These are phyloP conservation scores for Penstemon barbatus DNA, from an alignment of 257 asterid species.

Conservation along the genomic window DNA sequence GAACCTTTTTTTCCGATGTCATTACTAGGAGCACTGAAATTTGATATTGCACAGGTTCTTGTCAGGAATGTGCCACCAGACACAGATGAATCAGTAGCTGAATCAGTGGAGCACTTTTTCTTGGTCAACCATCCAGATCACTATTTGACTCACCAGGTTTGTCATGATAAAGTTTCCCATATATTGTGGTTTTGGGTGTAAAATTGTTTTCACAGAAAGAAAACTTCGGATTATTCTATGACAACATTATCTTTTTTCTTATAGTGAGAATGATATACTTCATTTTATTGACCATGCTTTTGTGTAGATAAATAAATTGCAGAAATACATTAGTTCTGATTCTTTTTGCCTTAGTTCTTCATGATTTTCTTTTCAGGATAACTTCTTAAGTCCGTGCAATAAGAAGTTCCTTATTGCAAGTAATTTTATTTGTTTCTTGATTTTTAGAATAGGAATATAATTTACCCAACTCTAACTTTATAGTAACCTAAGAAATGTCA, in stretches of 20 bases:
- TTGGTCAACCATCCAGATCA: slow-evolving; percentile 94
- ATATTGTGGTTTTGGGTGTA: slow-evolving; percentile 7
- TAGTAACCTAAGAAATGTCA: background rate
- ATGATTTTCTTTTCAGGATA: background rate
- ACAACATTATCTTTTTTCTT: background rate
- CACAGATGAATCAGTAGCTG: slow-evolving; percentile 77
- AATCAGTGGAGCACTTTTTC: slow-evolving; percentile 89
- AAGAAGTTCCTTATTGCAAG: background rate
- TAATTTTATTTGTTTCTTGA: background rate
- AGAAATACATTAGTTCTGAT: background rate
- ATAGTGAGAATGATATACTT: too few species aligned
- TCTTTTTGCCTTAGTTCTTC: background rate
- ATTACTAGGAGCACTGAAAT: slow-evolving; percentile 19
- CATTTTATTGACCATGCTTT: slow-evolving; percentile 11
- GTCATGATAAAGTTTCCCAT: slow-evolving; percentile 13
- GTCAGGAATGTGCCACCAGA: slow-evolving; percentile 91
- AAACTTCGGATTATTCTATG: slow-evolving; percentile 14
- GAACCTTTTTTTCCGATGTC: slow-evolving; percentile 15
- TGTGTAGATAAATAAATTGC: too few species aligned
- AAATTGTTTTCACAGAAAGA: background rate
- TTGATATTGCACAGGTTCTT: slow-evolving; percentile 59
- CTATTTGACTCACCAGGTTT: slow-evolving; percentile 88
- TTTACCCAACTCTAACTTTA: background rate
- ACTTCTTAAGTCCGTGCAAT: background rate
- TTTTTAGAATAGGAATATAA: slow-evolving; percentile 11